Percentiles rank a stretch among this genome's conserved stretches.
These are phyloP conservation scores for Colletotrichum magnum DNA, from an alignment of 2,329 filamentous ascomycete genomes.

Conservation along the genomic window DNA sequence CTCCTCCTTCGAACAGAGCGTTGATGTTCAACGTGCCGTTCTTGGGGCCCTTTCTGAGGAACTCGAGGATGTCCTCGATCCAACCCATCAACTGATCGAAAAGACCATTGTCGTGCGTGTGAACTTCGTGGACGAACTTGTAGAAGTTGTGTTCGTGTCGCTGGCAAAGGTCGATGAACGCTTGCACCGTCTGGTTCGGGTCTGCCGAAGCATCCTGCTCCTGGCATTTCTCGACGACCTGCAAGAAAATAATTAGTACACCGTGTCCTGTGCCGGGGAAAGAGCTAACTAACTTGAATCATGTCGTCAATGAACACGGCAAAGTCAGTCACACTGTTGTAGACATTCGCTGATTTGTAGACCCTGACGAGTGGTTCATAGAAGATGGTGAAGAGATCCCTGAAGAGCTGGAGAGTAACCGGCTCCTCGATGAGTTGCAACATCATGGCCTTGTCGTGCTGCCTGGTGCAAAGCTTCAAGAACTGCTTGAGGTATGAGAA, in stretches of 20 bases:
- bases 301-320: conserved; percentile 93
- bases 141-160: conserved; percentile 98
- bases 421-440: conserved; percentile 94
- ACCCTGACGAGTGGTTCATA: conserved; percentile 97
- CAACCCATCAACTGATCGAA: conserved; percentile 97
- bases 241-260: not conserved
- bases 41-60: conserved; percentile 87
- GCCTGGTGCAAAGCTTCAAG: conserved; percentile 90
- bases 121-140: conserved; percentile 98
- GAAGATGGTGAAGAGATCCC: conserved; percentile 97
- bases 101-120: conserved; percentile 95
- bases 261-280: not conserved
- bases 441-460: conserved; percentile 98
- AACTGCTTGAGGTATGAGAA: conserved; percentile 97
- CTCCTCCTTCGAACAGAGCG: conserved; percentile 86
- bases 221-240: conserved; percentile 76
- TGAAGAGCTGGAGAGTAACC: conserved; percentile 95
- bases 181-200: conserved; percentile 97
- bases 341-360: conserved; percentile 98
- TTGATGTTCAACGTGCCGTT: conserved; percentile 95
- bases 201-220: conserved; percentile 90
- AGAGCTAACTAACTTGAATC: conserved; percentile 73
- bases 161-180: conserved; percentile 96
- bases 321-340: conserved; percentile 97
- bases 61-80: conserved; percentile 96